A percentile compares a stretch with the other conserved stretches of the same genome.
phyloP scores from a whole-genome alignment of 306 rosid genomes.

The Trifolium fragiferum region DNA sequence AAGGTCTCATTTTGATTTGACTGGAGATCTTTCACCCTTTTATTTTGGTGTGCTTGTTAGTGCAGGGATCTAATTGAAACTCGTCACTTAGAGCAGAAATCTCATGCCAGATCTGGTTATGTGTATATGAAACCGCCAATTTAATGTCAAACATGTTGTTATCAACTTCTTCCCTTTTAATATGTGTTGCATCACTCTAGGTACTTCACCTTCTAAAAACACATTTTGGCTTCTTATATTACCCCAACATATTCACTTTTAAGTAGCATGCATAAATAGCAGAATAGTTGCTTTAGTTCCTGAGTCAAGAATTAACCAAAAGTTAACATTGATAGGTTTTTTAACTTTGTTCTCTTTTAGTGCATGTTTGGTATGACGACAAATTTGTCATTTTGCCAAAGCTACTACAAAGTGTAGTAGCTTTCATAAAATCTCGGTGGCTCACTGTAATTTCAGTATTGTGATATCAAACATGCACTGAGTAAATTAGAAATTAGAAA shows the following conservation, averaged over 20 bases:
- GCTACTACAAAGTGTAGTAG: no score
- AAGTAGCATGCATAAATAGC: conserved; percentile 19
- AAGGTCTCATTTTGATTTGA: conserved; percentile 70
- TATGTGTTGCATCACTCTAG: conserved; percentile 16
- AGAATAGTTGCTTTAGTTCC: conserved; percentile 1
- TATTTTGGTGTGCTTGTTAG: conserved; percentile 37
- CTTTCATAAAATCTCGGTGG: no score
- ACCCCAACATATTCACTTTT: conserved; percentile 6
- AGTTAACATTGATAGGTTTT: conserved; percentile 11
- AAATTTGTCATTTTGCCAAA: no score
- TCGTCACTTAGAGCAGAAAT: not conserved
- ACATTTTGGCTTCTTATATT: conserved; percentile 3
- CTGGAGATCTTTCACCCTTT: conserved; percentile 53
- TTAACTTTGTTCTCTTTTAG: not conserved
- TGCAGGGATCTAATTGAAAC: conserved; percentile 41
- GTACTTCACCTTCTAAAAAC: conserved; percentile 2
- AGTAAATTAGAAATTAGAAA: not conserved
- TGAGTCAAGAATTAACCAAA: not conserved
- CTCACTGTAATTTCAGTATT: no score
- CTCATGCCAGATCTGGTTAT: conserved; percentile 28
- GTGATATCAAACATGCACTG: no score
- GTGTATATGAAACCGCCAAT: conserved; percentile 26
- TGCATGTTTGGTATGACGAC: no score
- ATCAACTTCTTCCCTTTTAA: conserved; percentile 3
- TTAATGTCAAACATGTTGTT: conserved; percentile 14